Conservation (phyloP, 2,329 filamentous ascomycete genomes). For the Trichophyton schoenleinii region DNA sequence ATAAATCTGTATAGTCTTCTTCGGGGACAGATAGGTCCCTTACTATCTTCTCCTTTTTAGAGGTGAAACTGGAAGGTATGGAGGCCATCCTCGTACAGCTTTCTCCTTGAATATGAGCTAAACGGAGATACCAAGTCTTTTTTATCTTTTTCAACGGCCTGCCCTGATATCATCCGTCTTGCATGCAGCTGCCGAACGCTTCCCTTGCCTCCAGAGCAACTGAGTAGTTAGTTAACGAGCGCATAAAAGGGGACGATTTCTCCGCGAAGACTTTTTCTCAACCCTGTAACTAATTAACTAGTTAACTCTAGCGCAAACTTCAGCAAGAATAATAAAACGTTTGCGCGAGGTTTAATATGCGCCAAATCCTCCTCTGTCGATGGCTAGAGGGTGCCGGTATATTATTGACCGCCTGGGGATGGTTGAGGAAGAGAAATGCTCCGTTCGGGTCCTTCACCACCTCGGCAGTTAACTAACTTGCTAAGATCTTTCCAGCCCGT, state of each 20-base stretch:
- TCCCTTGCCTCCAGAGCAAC: not conserved
- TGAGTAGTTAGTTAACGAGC: not conserved
- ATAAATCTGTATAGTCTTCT: slow-evolving; percentile 64
- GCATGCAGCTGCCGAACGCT: no score
- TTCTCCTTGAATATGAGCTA: not conserved
- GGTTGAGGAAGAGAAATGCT: not conserved
- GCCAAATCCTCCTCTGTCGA: not conserved
- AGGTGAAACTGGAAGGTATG: slow-evolving; percentile 32
- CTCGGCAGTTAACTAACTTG: no score
- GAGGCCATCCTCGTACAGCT: not conserved
- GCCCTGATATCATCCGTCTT: not conserved
- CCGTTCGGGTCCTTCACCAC: no score
- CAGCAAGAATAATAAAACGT: not conserved
- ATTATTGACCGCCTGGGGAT: not conserved
- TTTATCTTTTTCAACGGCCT: not conserved
- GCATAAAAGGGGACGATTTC: not conserved
- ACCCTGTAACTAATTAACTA: not conserved
- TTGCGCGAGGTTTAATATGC: not conserved
- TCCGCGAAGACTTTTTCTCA: not conserved
- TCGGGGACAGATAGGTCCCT: slow-evolving; percentile 55
- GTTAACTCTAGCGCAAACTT: not conserved
- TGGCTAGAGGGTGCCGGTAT: not conserved
- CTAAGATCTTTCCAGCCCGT: no score
- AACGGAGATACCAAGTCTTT: no score
- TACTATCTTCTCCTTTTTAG: slow-evolving; percentile 62